Evolutionary conservation across 768 basidiomycete genomes (phyloP).

Genomic region (Asterophora parasitica): DNA sequence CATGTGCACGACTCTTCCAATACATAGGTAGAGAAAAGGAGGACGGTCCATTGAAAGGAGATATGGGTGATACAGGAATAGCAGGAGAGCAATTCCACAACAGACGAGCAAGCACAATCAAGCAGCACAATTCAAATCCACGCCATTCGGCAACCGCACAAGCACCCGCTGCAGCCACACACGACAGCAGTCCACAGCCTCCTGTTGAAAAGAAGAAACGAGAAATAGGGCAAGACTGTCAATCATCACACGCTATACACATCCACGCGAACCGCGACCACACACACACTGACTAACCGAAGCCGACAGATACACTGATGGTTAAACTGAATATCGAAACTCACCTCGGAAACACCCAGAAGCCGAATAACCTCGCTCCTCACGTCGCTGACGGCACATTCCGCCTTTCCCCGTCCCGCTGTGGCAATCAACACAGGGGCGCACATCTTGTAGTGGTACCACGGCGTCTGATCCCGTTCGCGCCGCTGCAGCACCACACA

Average conservation of each 20-base stretch:
- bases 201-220: neutral
- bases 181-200: conserved; percentile 7
- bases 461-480: conserved; percentile 29
- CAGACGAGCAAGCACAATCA: neutral
- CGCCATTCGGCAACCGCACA: neutral
- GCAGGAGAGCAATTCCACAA: no score
- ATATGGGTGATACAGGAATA: no score
- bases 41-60: no score
- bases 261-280: neutral
- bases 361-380: conserved; percentile 32
- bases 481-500: conserved; percentile 31
- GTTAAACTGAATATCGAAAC: conserved; percentile 4
- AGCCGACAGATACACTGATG: neutral
- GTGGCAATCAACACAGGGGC: conserved; percentile 1
- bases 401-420: conserved; percentile 19
- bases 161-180: conserved; percentile 9
- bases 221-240: neutral
- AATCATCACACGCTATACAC: neutral
- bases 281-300: no score
- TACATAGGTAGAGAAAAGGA: no score
- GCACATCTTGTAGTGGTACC: conserved; percentile 19
- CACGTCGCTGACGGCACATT: conserved; percentile 31
- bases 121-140: neutral
- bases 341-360: conserved; percentile 33
- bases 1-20: no score